phyloP scores from a whole-genome alignment of 2,329 filamentous ascomycete genomes.

The Ascochyta fabae region DNA sequence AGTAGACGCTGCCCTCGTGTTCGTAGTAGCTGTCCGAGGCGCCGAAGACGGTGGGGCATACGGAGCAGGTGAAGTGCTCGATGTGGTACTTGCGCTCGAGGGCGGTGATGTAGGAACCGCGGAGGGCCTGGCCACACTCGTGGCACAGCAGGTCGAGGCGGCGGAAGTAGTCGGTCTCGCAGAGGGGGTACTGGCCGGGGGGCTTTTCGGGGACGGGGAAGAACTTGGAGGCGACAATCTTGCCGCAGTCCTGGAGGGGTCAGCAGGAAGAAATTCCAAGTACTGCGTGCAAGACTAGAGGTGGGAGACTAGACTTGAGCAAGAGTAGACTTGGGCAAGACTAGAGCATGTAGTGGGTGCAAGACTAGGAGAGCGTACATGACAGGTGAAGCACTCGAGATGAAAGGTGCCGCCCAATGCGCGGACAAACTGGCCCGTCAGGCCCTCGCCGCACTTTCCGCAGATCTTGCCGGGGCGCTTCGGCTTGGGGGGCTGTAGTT shows the following conservation, averaged over 20 bases:
- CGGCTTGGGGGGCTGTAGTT: slow-evolving; percentile 29
- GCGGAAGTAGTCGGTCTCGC: slow-evolving; percentile 96
- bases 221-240: slow-evolving; percentile 98
- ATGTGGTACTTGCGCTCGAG: slow-evolving; percentile 96
- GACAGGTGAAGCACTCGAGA: slow-evolving; percentile 96
- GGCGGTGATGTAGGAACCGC: slow-evolving; percentile 97
- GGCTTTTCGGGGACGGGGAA: slow-evolving; percentile 94
- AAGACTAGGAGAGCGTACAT: slow-evolving; percentile 62
- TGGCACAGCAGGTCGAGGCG: slow-evolving; percentile 89
- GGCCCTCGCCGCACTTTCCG: slow-evolving; percentile 84
- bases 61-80: slow-evolving; percentile 97
- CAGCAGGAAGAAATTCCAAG: background rate
- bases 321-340: too few species aligned
- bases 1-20: slow-evolving; percentile 94
- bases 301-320: too few species aligned
- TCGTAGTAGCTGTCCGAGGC: slow-evolving; percentile 99
- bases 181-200: slow-evolving; percentile 89
- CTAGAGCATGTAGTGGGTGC: too few species aligned
- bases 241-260: slow-evolving; percentile 82
- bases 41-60: slow-evolving; percentile 97
- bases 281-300: background rate
- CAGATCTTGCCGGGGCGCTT: slow-evolving; percentile 55
- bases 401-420: slow-evolving; percentile 94
- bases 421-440: slow-evolving; percentile 95
- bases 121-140: slow-evolving; percentile 88